Percentiles rank a stretch among this genome's conserved stretches.
phyloP scores from a whole-genome alignment of 305 asterid genomes.

The Fraxinus albicans region DNA sequence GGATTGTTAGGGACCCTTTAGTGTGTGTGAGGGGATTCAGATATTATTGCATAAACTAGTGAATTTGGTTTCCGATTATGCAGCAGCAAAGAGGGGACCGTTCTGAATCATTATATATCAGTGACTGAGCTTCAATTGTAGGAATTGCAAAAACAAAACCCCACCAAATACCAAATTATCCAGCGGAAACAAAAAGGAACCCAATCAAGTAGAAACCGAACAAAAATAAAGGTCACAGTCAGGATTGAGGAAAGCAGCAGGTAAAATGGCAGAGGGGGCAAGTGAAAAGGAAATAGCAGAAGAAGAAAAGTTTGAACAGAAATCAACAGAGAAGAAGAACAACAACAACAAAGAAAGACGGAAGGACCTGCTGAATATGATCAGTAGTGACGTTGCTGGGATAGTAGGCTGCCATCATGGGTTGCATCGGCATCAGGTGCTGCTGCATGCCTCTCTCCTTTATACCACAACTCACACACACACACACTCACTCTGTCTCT shows the following conservation, averaged over 20 bases:
- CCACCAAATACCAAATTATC: neutral
- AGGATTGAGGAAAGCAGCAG: neutral
- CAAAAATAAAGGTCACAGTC: slow-evolving; percentile 13
- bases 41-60: neutral
- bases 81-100: neutral
- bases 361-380: slow-evolving; percentile 69
- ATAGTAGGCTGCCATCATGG: slow-evolving; percentile 84
- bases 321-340: slow-evolving; percentile 1
- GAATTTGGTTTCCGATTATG: slow-evolving; percentile 6
- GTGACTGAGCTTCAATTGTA: neutral
- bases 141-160: slow-evolving; percentile 12
- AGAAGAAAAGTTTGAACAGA: neutral
- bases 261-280: slow-evolving; percentile 19
- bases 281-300: slow-evolving; percentile 16
- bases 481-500: neutral
- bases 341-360: neutral
- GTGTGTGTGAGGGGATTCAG: neutral
- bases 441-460: slow-evolving; percentile 42
- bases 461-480: slow-evolving; percentile 30
- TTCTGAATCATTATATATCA: neutral
- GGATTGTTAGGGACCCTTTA: neutral
- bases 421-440: slow-evolving; percentile 88
- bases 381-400: slow-evolving; percentile 77
- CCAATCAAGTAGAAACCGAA: neutral
- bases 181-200: neutral